Base-by-base conservation (phyloP, 768 basidiomycete genomes). In the Suillus plorans region DNA sequence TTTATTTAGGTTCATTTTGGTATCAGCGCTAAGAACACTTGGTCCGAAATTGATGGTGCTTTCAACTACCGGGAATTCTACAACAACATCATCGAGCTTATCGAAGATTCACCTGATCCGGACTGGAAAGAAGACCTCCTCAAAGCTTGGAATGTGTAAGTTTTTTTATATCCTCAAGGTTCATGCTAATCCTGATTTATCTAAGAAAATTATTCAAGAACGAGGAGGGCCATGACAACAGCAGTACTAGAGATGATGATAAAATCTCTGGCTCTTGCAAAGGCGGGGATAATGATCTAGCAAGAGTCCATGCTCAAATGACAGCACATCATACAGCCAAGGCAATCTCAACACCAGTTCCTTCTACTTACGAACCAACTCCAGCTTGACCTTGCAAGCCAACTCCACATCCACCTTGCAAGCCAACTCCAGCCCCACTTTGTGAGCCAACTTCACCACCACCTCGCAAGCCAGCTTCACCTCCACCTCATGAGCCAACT, bases 11-110 rank as follows among this genome's bases (percentile, higher is more conserved):
- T 47, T 37, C 59, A 12, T 42, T 42, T 61, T 12, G 25, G 59
- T n/a, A 60, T 61, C 56, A 44, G 34, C 16, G 41, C 64, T 6
- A 49, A 39, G 28, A 45, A 60, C 4, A 5, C 31, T 28, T 64
- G 64, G 64, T 36, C 18, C n/a, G 49, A 64, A 50, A 41, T 37
- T 1, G 60, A 64, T 20, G 64, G 60, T 25, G 31, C 34, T 16
- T 61, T 64, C 41, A 63, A 41, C 36, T 58, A 50, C 31, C 36
- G 5, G 36, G 22, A 22, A 4, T 65, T 65, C 41, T 65, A 65
- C 42, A 34, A 53, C 50, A 62, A 47, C 14, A 56, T 62, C n/a
- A 37, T 56, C 18, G 7, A 34, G 20, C n/a, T 62, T 4, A 63
- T 65, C 4, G 18, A 37, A 34, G 61, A 65, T 28, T 42, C 45